Base-by-base conservation (phyloP, 371 early-diverging fungal genomes). In the Rhizopus sp. region DNA sequence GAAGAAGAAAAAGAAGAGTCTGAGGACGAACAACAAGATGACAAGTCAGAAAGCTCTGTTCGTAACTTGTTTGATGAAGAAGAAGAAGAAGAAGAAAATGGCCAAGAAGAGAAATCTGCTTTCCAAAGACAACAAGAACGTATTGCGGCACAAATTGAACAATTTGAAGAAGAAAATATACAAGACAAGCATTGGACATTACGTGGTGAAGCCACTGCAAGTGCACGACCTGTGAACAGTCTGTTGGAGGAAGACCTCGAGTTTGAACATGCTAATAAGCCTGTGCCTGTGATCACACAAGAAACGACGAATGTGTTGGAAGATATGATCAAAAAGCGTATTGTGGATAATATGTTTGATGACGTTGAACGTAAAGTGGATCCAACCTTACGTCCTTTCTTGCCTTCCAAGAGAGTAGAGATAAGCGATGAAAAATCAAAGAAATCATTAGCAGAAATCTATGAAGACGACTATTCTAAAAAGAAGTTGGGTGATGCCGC, bases 261-360 rank as follows among this genome's bases (percentile, higher is more conserved):
- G 53, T 90, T 94, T 68, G 98, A 97, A 58, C 84, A 88, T 54
- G 91, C 89, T 35, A 81, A 85, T 57, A 93, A 87, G 80, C 95
- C 98, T 13, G 94, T 94, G 0, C 98, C 98, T 5, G 90, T 96
- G 12, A 89, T 96, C 47, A 97, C 98, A 0, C 92, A 94, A 67
- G 95, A 96, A 71, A 77, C 83, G 2, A 97, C 97, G 0, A 71
- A 80, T 59, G 82, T 92, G 7, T 81, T 98, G 31, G 97, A 97
- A 68, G 95, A 94, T 31, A 69, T 96, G 59, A 98, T 98, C 73
- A 91, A 91, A 73, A 87, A 87, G 56, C 91, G 97, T 50, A 96
- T 98, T 68, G 40, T 88, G 29, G 88, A 90, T 63, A 62, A 73
- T 40, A 77, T 85, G 62, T 98, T 89, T 78, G 93, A 97, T 73